A percentile compares a stretch with the other conserved stretches of the same genome.
Evolutionary conservation across 2,329 filamentous ascomycete genomes (phyloP).

Genomic region (Cladosporium sp.): DNA sequence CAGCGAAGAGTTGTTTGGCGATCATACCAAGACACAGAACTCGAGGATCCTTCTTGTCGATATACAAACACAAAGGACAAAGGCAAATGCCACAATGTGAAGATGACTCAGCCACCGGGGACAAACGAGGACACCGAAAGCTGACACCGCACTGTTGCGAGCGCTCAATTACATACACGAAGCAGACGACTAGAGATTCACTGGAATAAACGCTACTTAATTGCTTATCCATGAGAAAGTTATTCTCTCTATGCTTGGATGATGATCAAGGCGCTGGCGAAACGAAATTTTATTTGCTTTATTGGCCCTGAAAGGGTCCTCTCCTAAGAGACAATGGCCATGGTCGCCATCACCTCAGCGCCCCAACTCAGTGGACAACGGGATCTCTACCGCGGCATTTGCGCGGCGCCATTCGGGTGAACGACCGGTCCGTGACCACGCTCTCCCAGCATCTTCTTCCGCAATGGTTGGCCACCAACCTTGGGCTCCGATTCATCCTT

Average conservation of each 20-base stretch:
- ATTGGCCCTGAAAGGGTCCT: not conserved
- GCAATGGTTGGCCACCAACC: not conserved
- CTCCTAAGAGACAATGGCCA: not conserved
- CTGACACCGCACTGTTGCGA: not conserved
- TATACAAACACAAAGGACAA: not conserved
- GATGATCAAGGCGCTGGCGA: too few relatives aligned
- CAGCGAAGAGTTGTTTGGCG: too few relatives aligned
- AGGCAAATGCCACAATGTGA: not conserved
- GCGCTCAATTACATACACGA: too few relatives aligned
- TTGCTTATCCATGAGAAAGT: too few relatives aligned
- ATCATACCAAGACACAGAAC: too few relatives aligned
- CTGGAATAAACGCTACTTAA: too few relatives aligned
- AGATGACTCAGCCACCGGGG: not conserved
- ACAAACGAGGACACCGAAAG: not conserved
- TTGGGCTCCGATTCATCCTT: not conserved
- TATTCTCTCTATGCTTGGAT: too few relatives aligned
- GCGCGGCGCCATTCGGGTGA: constrained; percentile 13
- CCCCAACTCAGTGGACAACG: not conserved
- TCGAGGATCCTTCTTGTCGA: not conserved
- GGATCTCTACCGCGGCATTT: constrained; percentile 25
- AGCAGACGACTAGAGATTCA: too few relatives aligned
- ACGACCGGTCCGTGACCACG: constrained; percentile 19
- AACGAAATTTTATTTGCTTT: not conserved
- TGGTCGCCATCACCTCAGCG: not conserved
- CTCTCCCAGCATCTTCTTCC: constrained; percentile 13